These are phyloP conservation scores for Staphylotrichum tortipilum DNA, from an alignment of 495 filamentous ascomycete genomes.

Conservation along the genomic window DNA sequence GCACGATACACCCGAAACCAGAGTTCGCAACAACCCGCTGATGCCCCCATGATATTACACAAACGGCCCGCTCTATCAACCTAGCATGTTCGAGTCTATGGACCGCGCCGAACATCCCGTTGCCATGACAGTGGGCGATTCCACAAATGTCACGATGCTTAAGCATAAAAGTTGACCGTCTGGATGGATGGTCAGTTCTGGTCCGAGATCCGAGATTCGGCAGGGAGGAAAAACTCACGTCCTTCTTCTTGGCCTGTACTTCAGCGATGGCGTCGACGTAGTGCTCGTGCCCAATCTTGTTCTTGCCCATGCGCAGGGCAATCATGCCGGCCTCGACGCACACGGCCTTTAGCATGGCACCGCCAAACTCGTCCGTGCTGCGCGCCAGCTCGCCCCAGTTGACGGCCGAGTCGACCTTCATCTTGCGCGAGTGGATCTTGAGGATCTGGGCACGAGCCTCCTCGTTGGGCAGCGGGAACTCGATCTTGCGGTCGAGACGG, in stretches of 20 bases:
- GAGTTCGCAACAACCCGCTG: background rate
- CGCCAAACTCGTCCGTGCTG: slow-evolving; percentile 98
- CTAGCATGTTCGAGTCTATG: slow-evolving; percentile 11
- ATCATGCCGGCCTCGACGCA: slow-evolving; percentile 99
- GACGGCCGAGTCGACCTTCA: slow-evolving; percentile 87
- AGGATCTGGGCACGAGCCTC: slow-evolving; percentile 96
- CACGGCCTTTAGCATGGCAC: slow-evolving; percentile 94
- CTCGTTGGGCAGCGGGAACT: slow-evolving; percentile 98
- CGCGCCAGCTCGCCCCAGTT: slow-evolving; percentile 96
- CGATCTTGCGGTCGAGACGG: slow-evolving; percentile 96
- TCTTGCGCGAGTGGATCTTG: slow-evolving; percentile 95
- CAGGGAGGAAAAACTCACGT: slow-evolving; percentile 48
- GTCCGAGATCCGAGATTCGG: no score
- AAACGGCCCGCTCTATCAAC: slow-evolving; percentile 7
- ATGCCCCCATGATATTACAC: slow-evolving; percentile 3
- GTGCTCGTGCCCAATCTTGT: slow-evolving; percentile 94
- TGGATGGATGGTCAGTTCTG: slow-evolving; percentile 27
- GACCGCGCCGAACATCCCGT: background rate
- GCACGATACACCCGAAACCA: background rate
- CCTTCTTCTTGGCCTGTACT: slow-evolving; percentile 97
- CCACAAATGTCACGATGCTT: slow-evolving; percentile 23
- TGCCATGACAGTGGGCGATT: background rate
- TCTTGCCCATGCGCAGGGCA: slow-evolving; percentile 81
- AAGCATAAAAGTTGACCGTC: slow-evolving; percentile 55
- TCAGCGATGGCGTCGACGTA: slow-evolving; percentile 98